Conservation (phyloP, 116 monocot species). For the Phalaenopsis hybrid region DNA sequence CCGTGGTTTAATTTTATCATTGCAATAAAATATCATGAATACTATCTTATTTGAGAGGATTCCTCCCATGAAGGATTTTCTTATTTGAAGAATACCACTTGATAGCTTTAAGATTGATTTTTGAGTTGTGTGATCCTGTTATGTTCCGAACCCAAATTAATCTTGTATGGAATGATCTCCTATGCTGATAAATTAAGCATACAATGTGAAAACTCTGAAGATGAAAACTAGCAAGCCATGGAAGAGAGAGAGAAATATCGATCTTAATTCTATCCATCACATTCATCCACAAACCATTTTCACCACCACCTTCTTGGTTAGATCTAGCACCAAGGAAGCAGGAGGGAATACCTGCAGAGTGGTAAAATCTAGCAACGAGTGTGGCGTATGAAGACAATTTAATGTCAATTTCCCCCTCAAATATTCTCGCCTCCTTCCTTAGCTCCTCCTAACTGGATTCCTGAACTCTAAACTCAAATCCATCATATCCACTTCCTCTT, state of each 20-base stretch:
- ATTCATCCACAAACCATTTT: neutral
- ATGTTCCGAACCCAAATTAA: neutral
- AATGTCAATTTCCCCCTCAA: constrained; percentile 87
- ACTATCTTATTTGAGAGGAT: no score
- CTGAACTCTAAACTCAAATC: constrained; percentile 55
- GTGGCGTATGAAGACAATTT: constrained; percentile 96
- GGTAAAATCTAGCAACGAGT: constrained; percentile 61
- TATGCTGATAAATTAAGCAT: neutral
- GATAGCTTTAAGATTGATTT: no score
- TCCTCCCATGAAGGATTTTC: no score
- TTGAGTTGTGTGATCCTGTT: neutral
- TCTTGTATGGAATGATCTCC: neutral
- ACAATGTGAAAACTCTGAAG: neutral
- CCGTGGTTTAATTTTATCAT: no score
- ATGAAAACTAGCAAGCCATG: neutral
- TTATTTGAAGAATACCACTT: no score
- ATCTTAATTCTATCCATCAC: neutral
- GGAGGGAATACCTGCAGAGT: constrained; percentile 13
- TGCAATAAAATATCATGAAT: no score
- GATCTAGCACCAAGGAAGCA: constrained; percentile 3
- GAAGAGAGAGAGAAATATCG: neutral
- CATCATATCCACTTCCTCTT: constrained; percentile 18
- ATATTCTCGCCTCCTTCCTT: constrained; percentile 82
- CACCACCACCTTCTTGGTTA: neutral
- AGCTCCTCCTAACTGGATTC: constrained; percentile 96